phyloP scores from a whole-genome alignment of 495 filamentous ascomycete species.

The Penicillium cinerascens region DNA sequence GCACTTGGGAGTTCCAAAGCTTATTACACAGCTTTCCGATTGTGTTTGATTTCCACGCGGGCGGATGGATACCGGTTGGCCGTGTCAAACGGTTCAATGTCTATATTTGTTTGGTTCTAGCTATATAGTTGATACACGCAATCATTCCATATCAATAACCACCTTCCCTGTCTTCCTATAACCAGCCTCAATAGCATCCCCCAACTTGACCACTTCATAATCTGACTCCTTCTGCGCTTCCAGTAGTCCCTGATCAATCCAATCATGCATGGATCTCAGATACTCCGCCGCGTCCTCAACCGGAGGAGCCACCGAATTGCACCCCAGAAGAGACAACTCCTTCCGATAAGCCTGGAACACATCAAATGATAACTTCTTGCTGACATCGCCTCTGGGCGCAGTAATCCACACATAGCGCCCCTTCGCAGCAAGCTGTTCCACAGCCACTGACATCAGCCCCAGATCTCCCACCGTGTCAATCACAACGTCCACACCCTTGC shows the following conservation, averaged over 20 bases:
- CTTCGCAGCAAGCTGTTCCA: slow-evolving; percentile 11
- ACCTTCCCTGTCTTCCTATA: slow-evolving; percentile 13
- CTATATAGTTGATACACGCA: neutral
- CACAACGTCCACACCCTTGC: slow-evolving; percentile 17
- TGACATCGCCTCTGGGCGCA: slow-evolving; percentile 12
- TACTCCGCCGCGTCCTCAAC: slow-evolving; percentile 12
- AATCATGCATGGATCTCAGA: slow-evolving; percentile 6
- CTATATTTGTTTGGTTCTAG: neutral
- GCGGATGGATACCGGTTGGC: too few species aligned
- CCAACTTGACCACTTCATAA: slow-evolving; percentile 8
- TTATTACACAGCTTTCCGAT: neutral
- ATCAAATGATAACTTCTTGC: slow-evolving; percentile 11
- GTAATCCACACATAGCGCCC: slow-evolving; percentile 22
- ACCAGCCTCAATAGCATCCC: slow-evolving; percentile 11
- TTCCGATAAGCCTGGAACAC: slow-evolving; percentile 21
- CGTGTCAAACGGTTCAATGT: too few species aligned
- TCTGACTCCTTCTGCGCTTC: slow-evolving; percentile 8
- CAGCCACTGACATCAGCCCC: slow-evolving; percentile 9
- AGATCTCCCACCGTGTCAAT: slow-evolving; percentile 20
- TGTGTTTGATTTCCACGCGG: too few species aligned
- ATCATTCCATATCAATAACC: slow-evolving; percentile 11
- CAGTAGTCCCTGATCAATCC: slow-evolving; percentile 13
- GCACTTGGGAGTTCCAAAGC: too few species aligned
- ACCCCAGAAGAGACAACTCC: slow-evolving; percentile 15
- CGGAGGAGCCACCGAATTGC: slow-evolving; percentile 9